Evolutionary conservation across 176 grass and related monocot species (phyloP).

Genomic region (Panicum miliaceum): DNA sequence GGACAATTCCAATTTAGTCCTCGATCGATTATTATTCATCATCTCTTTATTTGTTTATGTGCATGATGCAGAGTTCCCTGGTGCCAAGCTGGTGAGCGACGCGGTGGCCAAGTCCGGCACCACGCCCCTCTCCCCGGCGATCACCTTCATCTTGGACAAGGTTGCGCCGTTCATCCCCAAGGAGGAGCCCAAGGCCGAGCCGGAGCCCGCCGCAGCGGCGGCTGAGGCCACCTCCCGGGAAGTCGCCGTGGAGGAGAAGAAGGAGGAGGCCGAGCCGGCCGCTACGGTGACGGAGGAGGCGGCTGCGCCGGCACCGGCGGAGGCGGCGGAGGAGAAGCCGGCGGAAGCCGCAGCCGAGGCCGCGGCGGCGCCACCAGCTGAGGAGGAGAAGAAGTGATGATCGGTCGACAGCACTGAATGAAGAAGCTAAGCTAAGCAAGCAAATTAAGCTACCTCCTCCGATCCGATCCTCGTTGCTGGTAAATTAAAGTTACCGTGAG

Average conservation of each 20-base stretch:
- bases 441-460: too few relatives aligned
- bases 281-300: not conserved
- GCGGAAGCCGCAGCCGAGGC: constrained; percentile 12
- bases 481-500: constrained; percentile 55
- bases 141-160: constrained; percentile 87
- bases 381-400: constrained; percentile 57
- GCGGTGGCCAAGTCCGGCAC: constrained; percentile 71
- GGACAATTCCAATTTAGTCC: not conserved
- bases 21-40: too few relatives aligned
- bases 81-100: constrained; percentile 83
- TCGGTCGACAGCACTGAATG: not conserved
- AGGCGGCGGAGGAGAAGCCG: constrained; percentile 11
- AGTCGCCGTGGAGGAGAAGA: constrained; percentile 53
- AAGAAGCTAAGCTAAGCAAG: not conserved
- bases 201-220: constrained; percentile 26
- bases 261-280: constrained; percentile 49
- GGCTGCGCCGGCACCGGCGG: not conserved
- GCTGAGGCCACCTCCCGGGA: constrained; percentile 54
- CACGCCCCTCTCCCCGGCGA: constrained; percentile 48
- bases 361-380: not conserved
- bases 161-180: constrained; percentile 73
- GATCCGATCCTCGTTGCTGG: constrained; percentile 1
- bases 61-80: constrained; percentile 67
- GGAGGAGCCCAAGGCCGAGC: constrained; percentile 60
- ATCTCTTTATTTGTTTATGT: too few relatives aligned